Percentiles rank a stretch among this genome's conserved stretches.
phyloP scores from a whole-genome alignment of 768 basidiomycete species.

The Lyophyllum atratum region DNA sequence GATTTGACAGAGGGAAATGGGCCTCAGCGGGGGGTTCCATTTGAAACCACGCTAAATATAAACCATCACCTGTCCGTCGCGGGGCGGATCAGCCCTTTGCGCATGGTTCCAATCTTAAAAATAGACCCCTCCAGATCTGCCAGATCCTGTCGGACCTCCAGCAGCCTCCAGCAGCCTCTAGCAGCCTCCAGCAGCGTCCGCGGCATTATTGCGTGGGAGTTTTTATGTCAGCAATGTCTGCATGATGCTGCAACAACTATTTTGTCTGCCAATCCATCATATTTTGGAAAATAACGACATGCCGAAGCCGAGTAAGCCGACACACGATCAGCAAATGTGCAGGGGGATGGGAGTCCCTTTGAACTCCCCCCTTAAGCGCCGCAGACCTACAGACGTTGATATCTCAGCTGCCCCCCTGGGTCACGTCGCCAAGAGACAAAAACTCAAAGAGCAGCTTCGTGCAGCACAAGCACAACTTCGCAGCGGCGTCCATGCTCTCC shows the following conservation, averaged over 20 bases:
- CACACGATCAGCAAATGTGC: slow-evolving; percentile 2
- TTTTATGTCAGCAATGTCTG: neutral
- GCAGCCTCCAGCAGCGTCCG: neutral
- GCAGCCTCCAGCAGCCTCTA: too few relatives aligned
- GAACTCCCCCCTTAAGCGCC: slow-evolving; percentile 17
- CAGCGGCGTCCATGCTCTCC: neutral
- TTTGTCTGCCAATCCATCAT: neutral
- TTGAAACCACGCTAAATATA: neutral
- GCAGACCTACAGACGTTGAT: slow-evolving; percentile 13
- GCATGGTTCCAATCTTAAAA: neutral
- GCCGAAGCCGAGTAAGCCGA: neutral
- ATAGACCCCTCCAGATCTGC: neutral
- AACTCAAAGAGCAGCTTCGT: neutral
- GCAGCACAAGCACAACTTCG: neutral
- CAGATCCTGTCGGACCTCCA: too few relatives aligned
- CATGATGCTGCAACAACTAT: neutral
- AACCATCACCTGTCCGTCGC: too few relatives aligned
- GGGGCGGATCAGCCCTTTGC: neutral
- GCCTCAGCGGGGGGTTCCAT: neutral
- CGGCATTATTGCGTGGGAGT: neutral
- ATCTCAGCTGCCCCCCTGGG: slow-evolving; percentile 8
- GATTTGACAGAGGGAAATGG: neutral
- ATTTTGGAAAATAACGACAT: neutral
- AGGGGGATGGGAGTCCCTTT: slow-evolving; percentile 21
- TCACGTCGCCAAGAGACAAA: neutral